These are phyloP conservation scores for Blastobotrys apis DNA, from an alignment of 1,139 yeast species.

Conservation along the genomic window DNA sequence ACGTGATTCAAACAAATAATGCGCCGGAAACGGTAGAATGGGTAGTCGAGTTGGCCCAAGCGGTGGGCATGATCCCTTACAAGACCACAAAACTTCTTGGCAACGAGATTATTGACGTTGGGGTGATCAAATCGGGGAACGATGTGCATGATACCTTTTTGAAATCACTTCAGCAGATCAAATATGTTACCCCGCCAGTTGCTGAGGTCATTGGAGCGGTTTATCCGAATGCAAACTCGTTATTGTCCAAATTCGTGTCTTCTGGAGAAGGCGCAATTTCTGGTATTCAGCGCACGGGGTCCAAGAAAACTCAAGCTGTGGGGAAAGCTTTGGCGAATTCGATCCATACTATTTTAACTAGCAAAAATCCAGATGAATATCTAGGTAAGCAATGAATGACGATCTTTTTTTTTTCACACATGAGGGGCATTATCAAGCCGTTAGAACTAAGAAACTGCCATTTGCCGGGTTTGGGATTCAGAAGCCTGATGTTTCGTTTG, in stretches of 20 bases:
- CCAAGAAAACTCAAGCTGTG: conserved; percentile 14
- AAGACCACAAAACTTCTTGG: conserved; percentile 18
- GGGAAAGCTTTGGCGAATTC: conserved; percentile 21
- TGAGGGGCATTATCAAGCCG: too few relatives aligned
- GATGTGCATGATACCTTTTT: conserved; percentile 40
- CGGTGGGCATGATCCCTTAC: conserved; percentile 24
- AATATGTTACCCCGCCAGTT: conserved; percentile 41
- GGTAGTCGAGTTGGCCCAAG: conserved; percentile 24
- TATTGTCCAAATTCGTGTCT: conserved; percentile 18
- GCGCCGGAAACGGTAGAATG: conserved; percentile 24
- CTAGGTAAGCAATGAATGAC: background rate
- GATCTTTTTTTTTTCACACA: too few relatives aligned
- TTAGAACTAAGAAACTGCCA: too few relatives aligned
- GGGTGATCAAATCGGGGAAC: conserved; percentile 42
- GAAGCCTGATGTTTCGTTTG: too few relatives aligned
- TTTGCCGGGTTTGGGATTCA: too few relatives aligned
- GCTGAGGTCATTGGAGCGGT: conserved; percentile 20
- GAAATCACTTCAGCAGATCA: conserved; percentile 44
- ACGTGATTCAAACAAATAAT: conserved; percentile 22
- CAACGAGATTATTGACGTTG: conserved; percentile 40
- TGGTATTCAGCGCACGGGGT: conserved; percentile 16
- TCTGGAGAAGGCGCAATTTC: conserved; percentile 22
- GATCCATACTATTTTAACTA: conserved; percentile 20
- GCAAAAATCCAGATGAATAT: conserved; percentile 22
- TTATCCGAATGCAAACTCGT: conserved; percentile 21